Evolutionary conservation across 2,329 filamentous ascomycete species (phyloP).

Genomic region (Cercospora sp.): DNA sequence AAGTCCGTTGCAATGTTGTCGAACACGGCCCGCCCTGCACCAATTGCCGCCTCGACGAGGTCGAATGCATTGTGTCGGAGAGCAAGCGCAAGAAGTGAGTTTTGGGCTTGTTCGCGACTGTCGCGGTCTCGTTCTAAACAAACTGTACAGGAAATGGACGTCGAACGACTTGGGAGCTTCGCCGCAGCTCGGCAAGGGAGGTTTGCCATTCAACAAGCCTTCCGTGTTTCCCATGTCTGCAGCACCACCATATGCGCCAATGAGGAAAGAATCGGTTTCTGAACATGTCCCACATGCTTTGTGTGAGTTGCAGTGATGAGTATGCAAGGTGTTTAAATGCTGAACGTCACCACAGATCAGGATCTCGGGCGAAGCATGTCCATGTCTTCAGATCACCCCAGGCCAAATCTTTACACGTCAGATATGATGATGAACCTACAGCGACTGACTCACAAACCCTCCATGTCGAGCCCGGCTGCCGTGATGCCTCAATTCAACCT

Average conservation of each 20-base stretch:
- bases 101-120: background rate
- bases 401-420: conserved; percentile 32
- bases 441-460: conserved; percentile 31
- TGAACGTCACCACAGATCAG: conserved; percentile 32
- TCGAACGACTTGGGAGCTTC: conserved; percentile 31
- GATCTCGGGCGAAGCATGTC: conserved; percentile 32
- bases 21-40: conserved; percentile 82
- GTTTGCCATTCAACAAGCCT: conserved; percentile 26
- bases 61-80: conserved; percentile 68
- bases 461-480: conserved; percentile 30
- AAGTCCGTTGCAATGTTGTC: conserved; percentile 91
- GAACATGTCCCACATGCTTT: conserved; percentile 64
- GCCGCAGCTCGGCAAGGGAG: conserved; percentile 25
- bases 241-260: conserved; percentile 37
- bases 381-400: conserved; percentile 21
- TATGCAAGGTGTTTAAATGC: background rate
- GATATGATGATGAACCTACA: conserved; percentile 38
- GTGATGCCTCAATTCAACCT: conserved; percentile 30
- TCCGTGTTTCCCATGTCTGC: conserved; percentile 37
- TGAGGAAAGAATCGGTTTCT: conserved; percentile 26
- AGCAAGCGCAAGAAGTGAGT: conserved; percentile 84
- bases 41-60: conserved; percentile 79
- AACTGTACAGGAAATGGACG: conserved; percentile 40
- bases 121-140: background rate
- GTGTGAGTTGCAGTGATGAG: conserved; percentile 52